Conservation (phyloP, 2,329 filamentous ascomycete species). For the Pseudogymnoascus sp. region DNA sequence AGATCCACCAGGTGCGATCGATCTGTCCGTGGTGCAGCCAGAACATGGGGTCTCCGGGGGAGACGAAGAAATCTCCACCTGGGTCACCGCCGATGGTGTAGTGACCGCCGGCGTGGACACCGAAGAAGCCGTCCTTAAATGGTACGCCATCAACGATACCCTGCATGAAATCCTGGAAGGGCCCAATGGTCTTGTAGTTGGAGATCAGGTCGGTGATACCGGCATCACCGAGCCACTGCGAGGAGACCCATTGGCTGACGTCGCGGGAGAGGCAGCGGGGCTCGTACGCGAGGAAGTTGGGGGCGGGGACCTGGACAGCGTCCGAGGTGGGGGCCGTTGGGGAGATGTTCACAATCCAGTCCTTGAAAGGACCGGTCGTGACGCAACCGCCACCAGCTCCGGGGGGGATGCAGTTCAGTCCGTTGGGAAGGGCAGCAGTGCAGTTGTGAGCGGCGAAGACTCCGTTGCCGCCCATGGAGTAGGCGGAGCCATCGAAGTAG, state of each 20-base stretch:
- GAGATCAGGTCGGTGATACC: conserved; percentile 35
- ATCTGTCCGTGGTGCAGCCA: conserved; percentile 43
- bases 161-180: conserved; percentile 44
- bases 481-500: conserved; percentile 49
- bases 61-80: conserved; percentile 39
- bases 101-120: conserved; percentile 35
- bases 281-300: conserved; percentile 33
- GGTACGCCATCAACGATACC: conserved; percentile 25
- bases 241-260: conserved; percentile 33
- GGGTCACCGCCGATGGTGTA: conserved; percentile 39
- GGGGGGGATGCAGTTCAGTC: conserved; percentile 34
- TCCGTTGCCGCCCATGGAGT: conserved; percentile 46
- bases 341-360: conserved; percentile 38
- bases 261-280: conserved; percentile 41
- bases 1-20: conserved; percentile 44
- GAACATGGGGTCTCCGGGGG: conserved; percentile 42
- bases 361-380: conserved; percentile 39
- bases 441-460: conserved; percentile 26
- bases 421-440: conserved; percentile 25
- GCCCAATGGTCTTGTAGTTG: conserved; percentile 32
- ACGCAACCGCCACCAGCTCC: conserved; percentile 54
- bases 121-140: conserved; percentile 23
- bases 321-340: conserved; percentile 37
- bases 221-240: conserved; percentile 31
- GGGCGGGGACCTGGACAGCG: conserved; percentile 31